These are phyloP conservation scores for Eutrema japonicum DNA, from an alignment of 345 rosid species.

Conservation along the genomic window DNA sequence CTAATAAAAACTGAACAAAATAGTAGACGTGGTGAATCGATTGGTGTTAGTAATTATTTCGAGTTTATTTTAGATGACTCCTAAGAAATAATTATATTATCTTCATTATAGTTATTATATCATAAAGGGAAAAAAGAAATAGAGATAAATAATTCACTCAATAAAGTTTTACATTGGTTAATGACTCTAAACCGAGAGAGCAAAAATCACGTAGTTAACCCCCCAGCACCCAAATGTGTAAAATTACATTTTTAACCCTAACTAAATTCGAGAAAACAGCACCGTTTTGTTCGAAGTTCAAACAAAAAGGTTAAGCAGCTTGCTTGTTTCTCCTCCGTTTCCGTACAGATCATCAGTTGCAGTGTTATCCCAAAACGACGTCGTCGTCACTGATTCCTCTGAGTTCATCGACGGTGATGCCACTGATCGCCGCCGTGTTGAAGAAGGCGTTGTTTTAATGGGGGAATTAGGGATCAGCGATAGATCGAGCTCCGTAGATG, in stretches of 20 bases:
- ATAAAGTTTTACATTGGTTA: constrained; percentile 26
- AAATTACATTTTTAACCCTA: constrained; percentile 41
- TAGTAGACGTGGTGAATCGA: neutral
- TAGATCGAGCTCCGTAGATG: constrained; percentile 69
- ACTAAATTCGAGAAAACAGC: constrained; percentile 10
- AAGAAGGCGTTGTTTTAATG: constrained; percentile 3
- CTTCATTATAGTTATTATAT: neutral
- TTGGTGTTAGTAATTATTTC: neutral
- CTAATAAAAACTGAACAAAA: neutral
- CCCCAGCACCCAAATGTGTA: neutral
- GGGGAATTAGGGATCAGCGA: constrained; percentile 53
- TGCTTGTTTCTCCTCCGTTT: constrained; percentile 47
- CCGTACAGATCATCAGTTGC: constrained; percentile 42
- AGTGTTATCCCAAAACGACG: constrained; percentile 65
- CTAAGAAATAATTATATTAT: neutral
- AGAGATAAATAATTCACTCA: neutral
- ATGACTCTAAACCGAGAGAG: constrained; percentile 30
- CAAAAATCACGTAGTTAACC: constrained; percentile 24
- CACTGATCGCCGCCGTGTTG: constrained; percentile 45
- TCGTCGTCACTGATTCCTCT: constrained; percentile 72
- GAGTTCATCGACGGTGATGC: constrained; percentile 85
- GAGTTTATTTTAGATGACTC: neutral
- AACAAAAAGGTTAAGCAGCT: constrained; percentile 60
- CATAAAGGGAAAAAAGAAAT: neutral
- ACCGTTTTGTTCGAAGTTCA: constrained; percentile 33